Base-by-base conservation (phyloP, 148 eudicot species). In the Amaranthus hypochondriacus region DNA sequence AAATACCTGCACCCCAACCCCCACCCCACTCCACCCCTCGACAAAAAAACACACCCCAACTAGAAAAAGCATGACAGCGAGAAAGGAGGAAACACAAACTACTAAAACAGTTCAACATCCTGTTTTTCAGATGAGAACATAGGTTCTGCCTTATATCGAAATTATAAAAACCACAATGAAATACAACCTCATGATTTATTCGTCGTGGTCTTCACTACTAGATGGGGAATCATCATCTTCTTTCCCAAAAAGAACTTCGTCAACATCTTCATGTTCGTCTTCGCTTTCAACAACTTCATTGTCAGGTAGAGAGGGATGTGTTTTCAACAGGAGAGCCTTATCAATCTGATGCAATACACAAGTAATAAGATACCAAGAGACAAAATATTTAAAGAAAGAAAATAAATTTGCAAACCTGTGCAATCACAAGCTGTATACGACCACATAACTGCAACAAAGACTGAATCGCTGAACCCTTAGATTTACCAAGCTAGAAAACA, bases 381-480 rank as follows among this genome's bases (percentile, higher is more conserved):
- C 56, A 47, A 50, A 18, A 15, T 42, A 55, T 28, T 52, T 57
- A 10, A 66, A 14, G 48, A 7, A 43, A 73, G 74, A 64, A 51
- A 21, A 46, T 57, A 13, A 56, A 5, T 48, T 48, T 48, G 77
- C 70, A 66, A 76, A 95, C 99, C 99, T 92, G 98, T 53, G 94
- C 89, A 14, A 87, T 83, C 48, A 92, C 84, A 53, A 95, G 94
- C 81, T 90, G 99, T 82, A 95, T 70, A 79, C 94, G 97, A 72
- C 99, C 99, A 67, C 89, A 86, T 84, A 95, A 72, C 81, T 90
- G 93, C 75, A 84, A 73, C 69, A 95, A 81, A 54, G 87, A 79
- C 76, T 84, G 83, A 42, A 82, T 68, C 18, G 87, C 80, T 9
- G 66, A 75, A 15, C 73, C 90, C 81, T 76, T 86, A 69, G 85